Evolutionary conservation across 768 basidiomycete species (phyloP), one percentile per base, ranked within the genome.

Genomic region (Trametes punicea): DNA sequence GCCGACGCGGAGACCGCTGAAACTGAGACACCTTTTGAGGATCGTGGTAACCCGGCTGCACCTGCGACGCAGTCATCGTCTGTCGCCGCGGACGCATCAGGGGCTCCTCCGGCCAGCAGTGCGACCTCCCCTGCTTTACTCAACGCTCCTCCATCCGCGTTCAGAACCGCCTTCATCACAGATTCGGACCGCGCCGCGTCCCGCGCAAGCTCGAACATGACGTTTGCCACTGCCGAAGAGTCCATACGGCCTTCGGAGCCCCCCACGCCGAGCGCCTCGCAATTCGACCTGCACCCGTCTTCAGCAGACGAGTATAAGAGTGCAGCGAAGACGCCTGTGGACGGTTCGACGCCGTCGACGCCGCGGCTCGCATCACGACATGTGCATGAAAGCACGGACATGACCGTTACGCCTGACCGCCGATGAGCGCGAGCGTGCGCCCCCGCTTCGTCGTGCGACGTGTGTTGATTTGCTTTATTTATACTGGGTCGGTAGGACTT

Each of bases 211-310:
- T 64, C 66, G 13, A 50, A 50, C 49, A 51, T 59, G 45, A 60
- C 67, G 2, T 69, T 63, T 40, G 64, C 60, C 6, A 69, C 67
- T 29, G 67, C 67, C 6, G 62, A 65, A 15, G 67, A 69, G 45
- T 59, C 56, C 3, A 33, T 57, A 3, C 23, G 33, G 7, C 23
- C 52, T 9, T 41, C 61, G 9, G 39, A 61, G 34, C 33, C 62
- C 4, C 53, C 59, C 13, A 38, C 60, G 0, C 46, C 57, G 5
- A 25, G 18, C 26, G 61, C 45, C 3, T 51, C 49, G 29, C 48
- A 34, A 31, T 36, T 26, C 20, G 48, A 55, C 31, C 46, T 58
- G n/a, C 42, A 8, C 34, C 13, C 9, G 9, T 5, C 34, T 10
- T 15, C 34, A 1, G 60, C 55, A 16, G 51, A 57, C 26, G 56